phyloP scores from a whole-genome alignment of 2,329 filamentous ascomycete genomes.

The Apiospora kogelbergensis region DNA sequence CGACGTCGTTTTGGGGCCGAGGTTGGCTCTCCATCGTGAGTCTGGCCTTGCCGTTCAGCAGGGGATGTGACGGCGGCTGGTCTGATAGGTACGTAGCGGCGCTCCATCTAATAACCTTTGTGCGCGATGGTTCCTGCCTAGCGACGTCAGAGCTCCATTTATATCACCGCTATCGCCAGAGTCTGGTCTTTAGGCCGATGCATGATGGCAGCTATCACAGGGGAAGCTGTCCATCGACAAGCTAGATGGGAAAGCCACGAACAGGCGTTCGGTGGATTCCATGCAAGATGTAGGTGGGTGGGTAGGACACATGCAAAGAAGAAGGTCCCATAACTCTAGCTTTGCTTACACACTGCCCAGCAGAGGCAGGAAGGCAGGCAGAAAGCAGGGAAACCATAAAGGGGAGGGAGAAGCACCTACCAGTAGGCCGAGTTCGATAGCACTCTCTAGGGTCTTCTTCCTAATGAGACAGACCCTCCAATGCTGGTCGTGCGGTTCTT shows the following conservation, averaged over 20 bases:
- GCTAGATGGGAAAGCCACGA: not conserved
- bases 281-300: not conserved
- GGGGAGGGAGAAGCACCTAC: not conserved
- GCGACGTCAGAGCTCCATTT: slow-evolving; percentile 4
- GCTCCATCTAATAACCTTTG: not conserved
- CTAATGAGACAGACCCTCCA: not conserved
- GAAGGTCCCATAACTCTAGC: not conserved
- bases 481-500: not conserved
- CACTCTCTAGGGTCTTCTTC: not conserved
- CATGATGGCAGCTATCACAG: not conserved
- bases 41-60: not conserved
- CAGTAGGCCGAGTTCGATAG: not conserved
- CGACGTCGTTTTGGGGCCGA: not conserved
- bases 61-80: not conserved
- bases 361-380: not conserved
- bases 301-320: not conserved
- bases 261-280: not conserved
- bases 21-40: not conserved
- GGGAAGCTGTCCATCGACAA: not conserved
- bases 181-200: not conserved
- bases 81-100: slow-evolving; percentile 3
- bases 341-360: not conserved
- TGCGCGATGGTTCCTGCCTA: not conserved
- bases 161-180: not conserved
- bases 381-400: not conserved